Evolutionary conservation across 495 filamentous ascomycete species (phyloP), one percentile per base, ranked within the genome.

Genomic region (Talaromyces proteolyticus): DNA sequence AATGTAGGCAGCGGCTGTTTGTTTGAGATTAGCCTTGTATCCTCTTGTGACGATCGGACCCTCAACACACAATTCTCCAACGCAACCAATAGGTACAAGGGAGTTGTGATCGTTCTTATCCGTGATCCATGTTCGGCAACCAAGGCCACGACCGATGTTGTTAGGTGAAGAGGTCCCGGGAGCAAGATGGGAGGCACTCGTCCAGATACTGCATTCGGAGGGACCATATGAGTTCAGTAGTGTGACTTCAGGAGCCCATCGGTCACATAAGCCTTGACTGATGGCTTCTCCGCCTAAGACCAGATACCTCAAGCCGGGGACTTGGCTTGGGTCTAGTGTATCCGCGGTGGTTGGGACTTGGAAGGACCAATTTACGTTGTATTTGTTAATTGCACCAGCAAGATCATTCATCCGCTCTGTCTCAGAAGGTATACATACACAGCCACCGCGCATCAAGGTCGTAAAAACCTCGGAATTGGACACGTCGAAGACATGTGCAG

Each of bases 1-100:
- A 3, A 81, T 56, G 39, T 78, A 84, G 0, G 65, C 55, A 2
- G 67, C 70, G 0, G 63, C 65, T 6, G 77, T 82, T 56, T 79
- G 76, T 22, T 71, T 69, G 0, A 66, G 68, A 25, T 79, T 72
- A 26, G 75, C 70, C 6, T 81, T 57, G 36, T 82, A 83, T 49
- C 73, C 76, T 19, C 76, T 57, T 3, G 74, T 73, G 12, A 80
- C 53, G 1, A 68, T 42, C 3, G 71, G 67, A 0, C 76, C 76
- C 51, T 75, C 72, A 14, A 81, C 57, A 1, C 68, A 60, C 7
- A 82, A 64, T 52, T 82, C 78, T 1, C 79, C 79, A 40, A 77
- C 66, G 12, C 68, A 69, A 6, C 80, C 79, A 4, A 81, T 34
- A 0, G 78, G 77, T 0, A 64, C 63, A 1, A 85, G 59, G 0